Base-by-base conservation (phyloP, 2,329 filamentous ascomycete species). In the Ascochyta viciae-villosae region DNA sequence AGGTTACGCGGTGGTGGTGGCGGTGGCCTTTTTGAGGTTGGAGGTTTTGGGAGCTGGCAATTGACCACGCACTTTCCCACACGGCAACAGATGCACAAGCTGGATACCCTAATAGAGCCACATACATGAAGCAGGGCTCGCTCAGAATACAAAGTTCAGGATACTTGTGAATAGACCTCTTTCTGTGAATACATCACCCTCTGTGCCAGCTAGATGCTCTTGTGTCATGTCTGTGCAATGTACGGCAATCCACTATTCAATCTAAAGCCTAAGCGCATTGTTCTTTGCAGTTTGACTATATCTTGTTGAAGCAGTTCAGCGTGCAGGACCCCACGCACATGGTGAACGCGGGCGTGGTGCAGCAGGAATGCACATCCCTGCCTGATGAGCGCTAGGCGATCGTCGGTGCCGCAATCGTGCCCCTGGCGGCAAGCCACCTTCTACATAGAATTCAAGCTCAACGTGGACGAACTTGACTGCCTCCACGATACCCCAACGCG, bases 341-440 rank as follows among this genome's bases (percentile, higher is more conserved):
- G 35, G 9, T 50, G 46, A 50, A 46, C 35, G 41, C 41, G 53
- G 22, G 53, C 48, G 47, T 56, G 33, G 42, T 56, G 47, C 47
- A 51, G 19, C 22, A 12, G 34, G 43, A 44, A 58, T 64, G 63
- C 44, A 56, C 37, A 59, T 62, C 60, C 47, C 45, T 63, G 58
- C 57, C 60, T 38, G 45, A 58, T 38, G 6, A 48, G 51, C 49
- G 34, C 56, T 68, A 70, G 53, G 65, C 54, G 57, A 56, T 60
- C 51, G 56, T 66, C 65, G 55, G 56, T 64, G 60, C 46, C 61
- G 61, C 51, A 62, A 62, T 67, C 58, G 57, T 58, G 61, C 66
- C 64, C 65, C 64, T 66, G 67, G 63, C 66, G 62, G 61, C 70
- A 65, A 67, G 53, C 53, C 53, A 56, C 47, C 66, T 61, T 60